Evolutionary conservation across 345 rosid genomes (phyloP).

Genomic region (Eucalyptus sp.): DNA sequence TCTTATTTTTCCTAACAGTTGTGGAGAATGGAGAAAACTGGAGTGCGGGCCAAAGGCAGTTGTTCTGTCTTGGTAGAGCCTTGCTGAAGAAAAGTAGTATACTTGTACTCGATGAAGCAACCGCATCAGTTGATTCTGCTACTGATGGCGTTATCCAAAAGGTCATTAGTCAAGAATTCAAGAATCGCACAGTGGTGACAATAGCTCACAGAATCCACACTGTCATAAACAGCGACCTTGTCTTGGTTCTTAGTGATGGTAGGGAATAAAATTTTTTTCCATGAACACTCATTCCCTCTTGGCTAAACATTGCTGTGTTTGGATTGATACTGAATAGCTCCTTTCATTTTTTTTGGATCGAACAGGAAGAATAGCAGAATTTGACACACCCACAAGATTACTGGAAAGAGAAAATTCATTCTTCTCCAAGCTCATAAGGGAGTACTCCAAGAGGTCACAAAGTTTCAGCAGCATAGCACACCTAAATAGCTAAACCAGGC

Average conservation of each 20-base stretch:
- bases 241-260: constrained; percentile 92
- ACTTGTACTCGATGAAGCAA: constrained; percentile 88
- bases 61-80: constrained; percentile 80
- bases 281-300: background rate
- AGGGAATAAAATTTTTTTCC: background rate
- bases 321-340: background rate
- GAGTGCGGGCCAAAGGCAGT: constrained; percentile 86
- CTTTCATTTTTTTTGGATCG: background rate
- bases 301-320: background rate
- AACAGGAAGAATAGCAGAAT: constrained; percentile 88
- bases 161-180: constrained; percentile 68
- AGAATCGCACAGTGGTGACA: constrained; percentile 76
- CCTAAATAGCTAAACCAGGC: constrained; percentile 1
- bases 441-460: constrained; percentile 67
- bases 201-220: constrained; percentile 97
- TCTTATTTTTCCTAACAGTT: constrained; percentile 22
- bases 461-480: constrained; percentile 23
- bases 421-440: constrained; percentile 81
- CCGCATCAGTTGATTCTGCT: constrained; percentile 95
- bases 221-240: constrained; percentile 77
- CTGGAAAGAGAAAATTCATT: constrained; percentile 65
- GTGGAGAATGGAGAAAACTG: constrained; percentile 90
- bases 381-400: constrained; percentile 57
- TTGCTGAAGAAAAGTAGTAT: constrained; percentile 75
- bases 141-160: constrained; percentile 86